Evolutionary conservation across 2,329 filamentous ascomycete species (phyloP).

Genomic region (Aspergillus sp.): DNA sequence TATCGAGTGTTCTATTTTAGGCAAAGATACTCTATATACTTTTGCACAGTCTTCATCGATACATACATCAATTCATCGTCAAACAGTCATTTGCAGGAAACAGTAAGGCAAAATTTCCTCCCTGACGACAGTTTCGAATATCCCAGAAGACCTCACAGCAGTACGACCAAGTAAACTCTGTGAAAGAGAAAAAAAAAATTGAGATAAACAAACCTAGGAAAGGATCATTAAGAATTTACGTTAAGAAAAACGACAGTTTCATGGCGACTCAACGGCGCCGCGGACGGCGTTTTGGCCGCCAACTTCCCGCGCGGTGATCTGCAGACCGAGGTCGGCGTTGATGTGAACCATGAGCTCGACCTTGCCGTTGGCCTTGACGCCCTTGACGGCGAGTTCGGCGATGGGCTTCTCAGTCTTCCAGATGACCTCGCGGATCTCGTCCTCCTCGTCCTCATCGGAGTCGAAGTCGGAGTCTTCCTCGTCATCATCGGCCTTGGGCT

Average conservation of each 20-base stretch:
- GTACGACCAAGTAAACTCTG: not conserved
- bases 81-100: constrained; percentile 17
- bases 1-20: constrained; percentile 17
- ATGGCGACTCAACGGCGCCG: constrained; percentile 54
- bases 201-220: constrained; percentile 1
- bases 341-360: constrained; percentile 94
- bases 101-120: not conserved
- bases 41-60: constrained; percentile 23
- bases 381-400: constrained; percentile 81
- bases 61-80: constrained; percentile 24
- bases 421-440: constrained; percentile 84
- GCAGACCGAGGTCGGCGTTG: constrained; percentile 73
- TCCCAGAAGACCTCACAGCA: not conserved
- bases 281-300: constrained; percentile 83
- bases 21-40: constrained; percentile 22
- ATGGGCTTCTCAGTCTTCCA: constrained; percentile 85
- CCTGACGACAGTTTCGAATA: not conserved
- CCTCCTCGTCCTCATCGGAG: constrained; percentile 66
- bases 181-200: too few species aligned
- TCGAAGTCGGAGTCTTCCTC: constrained; percentile 65
- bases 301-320: constrained; percentile 79
- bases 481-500: constrained; percentile 55
- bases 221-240: constrained; percentile 4
- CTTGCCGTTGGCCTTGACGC: constrained; percentile 82
- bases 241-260: not conserved